Base-by-base conservation (phyloP, 139 green algal species). In the Medakamo hakoo region DNA sequence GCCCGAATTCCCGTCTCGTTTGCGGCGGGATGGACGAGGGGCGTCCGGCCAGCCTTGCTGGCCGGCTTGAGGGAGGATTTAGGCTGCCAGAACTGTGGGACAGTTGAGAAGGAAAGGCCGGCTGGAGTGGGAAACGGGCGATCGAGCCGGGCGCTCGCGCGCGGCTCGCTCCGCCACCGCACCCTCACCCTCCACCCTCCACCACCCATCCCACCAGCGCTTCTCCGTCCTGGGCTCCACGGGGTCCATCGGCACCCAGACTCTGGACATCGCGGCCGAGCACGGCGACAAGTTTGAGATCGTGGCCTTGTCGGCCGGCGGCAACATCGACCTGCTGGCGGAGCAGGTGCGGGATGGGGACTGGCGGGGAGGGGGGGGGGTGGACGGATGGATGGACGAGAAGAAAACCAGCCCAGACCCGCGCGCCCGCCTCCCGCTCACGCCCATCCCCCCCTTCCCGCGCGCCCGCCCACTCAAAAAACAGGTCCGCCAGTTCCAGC, bases 201-300 rank as follows among this genome's bases (percentile, higher is more conserved):
- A 30, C 24, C 30, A 4, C 49, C 19, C 57, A 25, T n/a, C 25
- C 61, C 18, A 63, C 64, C 88, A 99, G 88, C 79, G 81, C 32
- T 94, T 99, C 68, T 95, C 88, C 3, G 69, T 99, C 32, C 68
- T 99, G 30, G 88, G 88, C 20, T 89, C 81, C 16, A 92, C 86
- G n/a, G 93, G 93, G 56, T 96, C 86, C 49, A 99, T 99, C 63
- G 93, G 93, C 65, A 99, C 93, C 31, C 93, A 99, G 74, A 98
- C 93, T 2, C 76, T 99, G 65, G 93, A 99, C 76, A 99, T 99
- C 64, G 85, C 91, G 24, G 82, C 73, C 1, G 93, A 99, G 80
- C 76, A 94, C 78, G 85, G 85, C 19, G 90, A 98, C 40, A 83
- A 87, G 64, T 96, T 96, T 64, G 70, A 83, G 64, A 66, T 98